These are phyloP conservation scores for Acrocalymma vagum DNA, from an alignment of 2,329 filamentous ascomycete genomes.

Conservation along the genomic window DNA sequence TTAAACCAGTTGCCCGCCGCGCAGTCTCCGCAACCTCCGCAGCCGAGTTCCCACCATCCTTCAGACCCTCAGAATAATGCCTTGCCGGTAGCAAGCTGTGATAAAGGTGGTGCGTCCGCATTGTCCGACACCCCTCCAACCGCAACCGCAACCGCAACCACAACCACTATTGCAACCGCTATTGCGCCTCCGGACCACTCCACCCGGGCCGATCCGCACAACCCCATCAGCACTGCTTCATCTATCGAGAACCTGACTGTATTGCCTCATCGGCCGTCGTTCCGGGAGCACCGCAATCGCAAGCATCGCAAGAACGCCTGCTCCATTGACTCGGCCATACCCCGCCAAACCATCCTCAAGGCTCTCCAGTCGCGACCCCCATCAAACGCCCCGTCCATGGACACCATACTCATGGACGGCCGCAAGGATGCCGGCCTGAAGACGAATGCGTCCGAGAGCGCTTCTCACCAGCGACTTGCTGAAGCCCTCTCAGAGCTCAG, in stretches of 20 bases:
- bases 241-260: constrained; percentile 46
- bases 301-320: constrained; percentile 51
- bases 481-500: constrained; percentile 64
- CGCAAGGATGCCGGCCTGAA: constrained; percentile 47
- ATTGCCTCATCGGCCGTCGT: constrained; percentile 42
- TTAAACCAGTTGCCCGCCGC: constrained; percentile 34
- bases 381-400: constrained; percentile 69
- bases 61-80: constrained; percentile 35
- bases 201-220: constrained; percentile 25
- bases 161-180: constrained; percentile 22
- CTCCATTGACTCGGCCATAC: constrained; percentile 70
- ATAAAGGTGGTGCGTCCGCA: constrained; percentile 37
- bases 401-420: constrained; percentile 63
- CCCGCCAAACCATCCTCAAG: constrained; percentile 84
- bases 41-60: constrained; percentile 32
- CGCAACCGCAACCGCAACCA: too few relatives aligned
- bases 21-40: constrained; percentile 32
- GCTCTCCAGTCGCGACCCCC: constrained; percentile 72
- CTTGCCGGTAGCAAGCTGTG: constrained; percentile 35
- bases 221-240: constrained; percentile 37
- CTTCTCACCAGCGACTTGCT: constrained; percentile 66
- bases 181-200: constrained; percentile 36
- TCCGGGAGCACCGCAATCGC: constrained; percentile 45
- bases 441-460: constrained; percentile 36
- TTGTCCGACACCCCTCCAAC: too few relatives aligned